phyloP scores from a whole-genome alignment of 2,329 filamentous ascomycete genomes.

The Gaeumannomyces tritici region DNA sequence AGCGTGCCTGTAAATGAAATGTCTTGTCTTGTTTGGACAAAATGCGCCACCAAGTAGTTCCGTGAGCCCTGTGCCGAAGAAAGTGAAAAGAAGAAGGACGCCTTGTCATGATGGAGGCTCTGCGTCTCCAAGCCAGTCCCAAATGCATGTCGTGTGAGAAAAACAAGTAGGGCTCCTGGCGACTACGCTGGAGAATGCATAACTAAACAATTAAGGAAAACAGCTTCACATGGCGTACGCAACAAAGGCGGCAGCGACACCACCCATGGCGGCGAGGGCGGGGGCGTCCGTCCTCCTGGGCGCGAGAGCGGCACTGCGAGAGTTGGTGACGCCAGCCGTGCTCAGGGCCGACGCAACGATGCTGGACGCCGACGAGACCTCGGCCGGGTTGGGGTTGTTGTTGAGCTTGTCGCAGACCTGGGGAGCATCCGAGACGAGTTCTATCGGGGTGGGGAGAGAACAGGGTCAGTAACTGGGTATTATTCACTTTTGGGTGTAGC shows the following conservation, averaged over 20 bases:
- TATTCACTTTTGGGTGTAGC: too few species aligned
- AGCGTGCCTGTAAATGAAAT: neutral
- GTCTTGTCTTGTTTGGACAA: neutral
- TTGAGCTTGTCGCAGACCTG: neutral
- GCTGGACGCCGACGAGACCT: conserved; percentile 1
- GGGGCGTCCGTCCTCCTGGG: neutral
- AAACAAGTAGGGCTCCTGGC: too few species aligned
- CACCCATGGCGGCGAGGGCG: neutral
- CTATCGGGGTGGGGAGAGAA: neutral
- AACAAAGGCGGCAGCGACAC: neutral
- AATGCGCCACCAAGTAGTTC: neutral
- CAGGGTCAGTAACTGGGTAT: neutral
- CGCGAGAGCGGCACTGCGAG: neutral
- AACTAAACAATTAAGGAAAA: neutral
- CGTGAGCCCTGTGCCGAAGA: neutral
- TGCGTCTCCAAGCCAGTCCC: too few species aligned
- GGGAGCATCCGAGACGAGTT: neutral
- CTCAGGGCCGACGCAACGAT: neutral
- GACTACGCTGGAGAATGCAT: too few species aligned
- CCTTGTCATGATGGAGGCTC: neutral
- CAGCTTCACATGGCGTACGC: neutral
- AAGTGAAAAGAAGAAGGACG: neutral
- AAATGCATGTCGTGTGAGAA: neutral
- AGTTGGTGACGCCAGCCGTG: neutral
- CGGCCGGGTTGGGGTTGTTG: conserved; percentile 1